Evolutionary conservation across 495 filamentous ascomycete genomes (phyloP).

Genomic region (Neurospora intermedia): DNA sequence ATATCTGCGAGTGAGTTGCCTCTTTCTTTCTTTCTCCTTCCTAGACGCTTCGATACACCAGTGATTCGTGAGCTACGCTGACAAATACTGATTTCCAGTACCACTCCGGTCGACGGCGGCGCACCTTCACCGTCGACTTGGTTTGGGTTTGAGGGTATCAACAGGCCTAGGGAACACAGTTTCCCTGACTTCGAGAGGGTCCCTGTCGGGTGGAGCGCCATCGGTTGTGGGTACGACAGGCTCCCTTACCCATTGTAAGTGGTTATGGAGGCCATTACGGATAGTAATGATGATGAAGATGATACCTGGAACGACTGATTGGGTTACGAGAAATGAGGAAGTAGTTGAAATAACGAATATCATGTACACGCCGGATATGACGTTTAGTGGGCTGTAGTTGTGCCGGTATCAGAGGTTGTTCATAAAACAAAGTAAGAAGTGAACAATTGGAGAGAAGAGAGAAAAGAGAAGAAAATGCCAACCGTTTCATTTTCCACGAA

Average conservation of each 20-base stretch:
- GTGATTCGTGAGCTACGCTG: not conserved
- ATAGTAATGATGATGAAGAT: not conserved
- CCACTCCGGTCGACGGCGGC: not conserved
- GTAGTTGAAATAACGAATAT: not conserved
- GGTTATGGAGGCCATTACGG: not conserved
- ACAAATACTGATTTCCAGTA: not conserved
- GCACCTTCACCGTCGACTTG: not conserved
- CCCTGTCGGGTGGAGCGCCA: not conserved
- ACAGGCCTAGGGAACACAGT: not conserved
- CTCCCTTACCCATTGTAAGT: not conserved
- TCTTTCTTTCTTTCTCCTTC: not conserved
- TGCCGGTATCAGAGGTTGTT: not conserved
- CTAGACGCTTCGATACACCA: not conserved
- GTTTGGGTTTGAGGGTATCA: not conserved
- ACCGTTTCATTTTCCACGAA: not conserved
- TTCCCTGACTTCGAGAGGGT: not conserved
- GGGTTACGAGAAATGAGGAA: not conserved
- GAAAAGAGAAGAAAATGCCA: not conserved
- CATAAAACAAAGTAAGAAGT: not conserved
- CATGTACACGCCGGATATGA: not conserved
- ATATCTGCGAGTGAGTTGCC: not conserved
- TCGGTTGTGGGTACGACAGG: not conserved
- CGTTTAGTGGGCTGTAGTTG: not conserved
- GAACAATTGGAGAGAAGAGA: not conserved
- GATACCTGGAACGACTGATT: not conserved